A percentile compares a stretch with the other conserved stretches of the same genome.
Evolutionary conservation across 805 yeast genomes (phyloP).

Genomic region (Nakazawaea molendinolei): DNA sequence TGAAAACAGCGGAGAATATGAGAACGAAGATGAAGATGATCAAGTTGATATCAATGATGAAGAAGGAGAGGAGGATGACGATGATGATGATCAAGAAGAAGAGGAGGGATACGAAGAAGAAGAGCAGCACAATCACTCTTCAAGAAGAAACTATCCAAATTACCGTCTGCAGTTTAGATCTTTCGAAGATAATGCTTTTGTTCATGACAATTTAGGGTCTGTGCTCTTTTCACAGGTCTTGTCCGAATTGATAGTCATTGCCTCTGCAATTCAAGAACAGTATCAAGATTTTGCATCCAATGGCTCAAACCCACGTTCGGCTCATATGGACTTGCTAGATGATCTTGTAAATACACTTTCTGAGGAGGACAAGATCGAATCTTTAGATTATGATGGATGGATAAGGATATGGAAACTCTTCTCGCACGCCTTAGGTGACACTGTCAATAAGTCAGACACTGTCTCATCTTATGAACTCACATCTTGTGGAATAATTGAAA

Average conservation of each 20-base stretch:
- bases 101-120: conserved; percentile 14
- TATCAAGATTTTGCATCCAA: conserved; percentile 21
- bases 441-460: conserved; percentile 10
- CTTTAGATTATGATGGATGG: conserved; percentile 26
- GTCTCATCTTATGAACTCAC: conserved; percentile 73
- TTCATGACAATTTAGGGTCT: conserved; percentile 1
- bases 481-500: conserved; percentile 55
- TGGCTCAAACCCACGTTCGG: conserved; percentile 17
- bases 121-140: conserved; percentile 19
- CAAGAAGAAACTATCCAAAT: conserved; percentile 12
- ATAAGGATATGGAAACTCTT: conserved; percentile 31
- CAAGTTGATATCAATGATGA: conserved; percentile 17
- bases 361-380: conserved; percentile 15
- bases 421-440: conserved; percentile 25
- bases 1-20: conserved; percentile 14
- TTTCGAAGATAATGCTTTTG: conserved; percentile 8
- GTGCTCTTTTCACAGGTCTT: conserved; percentile 7
- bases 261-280: conserved; percentile 23
- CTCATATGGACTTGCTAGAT: conserved; percentile 23
- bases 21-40: conserved; percentile 15
- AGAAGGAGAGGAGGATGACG: conserved; percentile 21
- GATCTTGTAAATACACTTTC: conserved; percentile 20
- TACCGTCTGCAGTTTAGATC: too few species aligned
- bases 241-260: conserved; percentile 12
- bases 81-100: conserved; percentile 18